Evolutionary conservation across 2,329 filamentous ascomycete genomes (phyloP), one percentile per base, ranked within the genome.

Genomic region (Ceratocystis huliohia): DNA sequence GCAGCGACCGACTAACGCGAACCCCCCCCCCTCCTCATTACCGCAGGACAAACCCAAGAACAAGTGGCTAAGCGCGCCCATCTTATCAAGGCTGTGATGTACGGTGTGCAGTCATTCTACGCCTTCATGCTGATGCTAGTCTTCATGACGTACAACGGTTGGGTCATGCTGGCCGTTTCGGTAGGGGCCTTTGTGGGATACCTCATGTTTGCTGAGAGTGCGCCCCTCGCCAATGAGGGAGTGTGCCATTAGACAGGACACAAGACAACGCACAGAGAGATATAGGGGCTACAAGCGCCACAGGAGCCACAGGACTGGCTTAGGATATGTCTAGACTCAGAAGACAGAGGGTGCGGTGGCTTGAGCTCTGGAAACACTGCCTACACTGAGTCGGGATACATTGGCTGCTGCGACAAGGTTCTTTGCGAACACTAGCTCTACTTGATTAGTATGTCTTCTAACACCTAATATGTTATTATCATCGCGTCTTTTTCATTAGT

Each of bases 121-220:
- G 95, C 92, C 61, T 97, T 99, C 73, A 97, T 99, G 82, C 92
- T 99, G 74, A 99, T 99, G 94, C 81, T 99, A 69, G 78, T 99
- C 25, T 99, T 99, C 77, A 99, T 99, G 94, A 99, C 94, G n/a
- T 99, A 99, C 78, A 99, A 99, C 73, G 94, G 94, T 66, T 96
- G 89, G 87, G 86, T 99, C 71, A 99, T 99, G 94, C 77, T 96
- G 70, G 84, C 93, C 2, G 92, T 97, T 17, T 88, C 88, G 0
- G 79, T 95, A 8, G 94, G 94, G 17, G 92, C 93, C 0, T 96
- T 95, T 70, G 76, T 96, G 57, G 94, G 94, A 56, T 96, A 96
- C 74, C 74, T 96, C 68, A 72, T 88, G 57, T 99, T 96, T 77
- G 88, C 89, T 17, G 82, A 84, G 66, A 79, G 81, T 65, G 85